These are phyloP conservation scores for Sarocladium kiliense DNA, from an alignment of 2,329 filamentous ascomycete genomes.

Conservation along the genomic window DNA sequence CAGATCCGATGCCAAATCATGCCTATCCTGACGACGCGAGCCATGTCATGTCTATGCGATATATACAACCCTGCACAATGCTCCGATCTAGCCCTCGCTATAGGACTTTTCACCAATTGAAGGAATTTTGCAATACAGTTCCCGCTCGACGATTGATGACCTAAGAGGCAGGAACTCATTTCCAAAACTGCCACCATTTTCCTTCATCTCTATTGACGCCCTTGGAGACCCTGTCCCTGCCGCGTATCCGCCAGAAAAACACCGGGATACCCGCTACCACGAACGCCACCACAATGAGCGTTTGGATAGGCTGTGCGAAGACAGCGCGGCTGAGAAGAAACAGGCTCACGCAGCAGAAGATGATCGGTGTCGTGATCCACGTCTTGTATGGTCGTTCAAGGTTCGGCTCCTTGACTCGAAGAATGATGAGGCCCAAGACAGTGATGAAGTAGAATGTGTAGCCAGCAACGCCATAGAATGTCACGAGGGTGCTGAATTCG, in stretches of 20 bases:
- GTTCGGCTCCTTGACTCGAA: conserved; percentile 80
- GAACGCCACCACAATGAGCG: conserved; percentile 79
- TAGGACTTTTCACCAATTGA: background rate
- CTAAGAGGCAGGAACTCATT: conserved; percentile 16
- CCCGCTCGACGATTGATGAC: too few species aligned
- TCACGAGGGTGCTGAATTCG: conserved; percentile 86
- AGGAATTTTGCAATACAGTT: too few species aligned
- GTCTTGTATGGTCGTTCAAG: conserved; percentile 89
- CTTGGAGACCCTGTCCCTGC: conserved; percentile 48
- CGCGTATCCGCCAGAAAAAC: conserved; percentile 80
- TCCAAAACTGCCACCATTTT: conserved; percentile 60
- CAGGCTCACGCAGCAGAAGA: conserved; percentile 95
- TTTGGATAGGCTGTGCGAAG: conserved; percentile 87
- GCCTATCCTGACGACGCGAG: background rate
- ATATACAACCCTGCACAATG: background rate
- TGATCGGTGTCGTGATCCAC: conserved; percentile 95
- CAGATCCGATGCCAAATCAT: background rate
- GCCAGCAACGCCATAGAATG: conserved; percentile 95
- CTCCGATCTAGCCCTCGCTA: background rate
- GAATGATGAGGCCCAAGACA: conserved; percentile 85
- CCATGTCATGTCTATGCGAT: background rate
- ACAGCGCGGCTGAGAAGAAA: conserved; percentile 86
- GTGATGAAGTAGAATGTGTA: conserved; percentile 98
- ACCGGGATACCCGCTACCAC: conserved; percentile 79
- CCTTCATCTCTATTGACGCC: conserved; percentile 27